A percentile compares a stretch with the other conserved stretches of the same genome.
phyloP scores from a whole-genome alignment of 768 basidiomycete species.

The Asterophora lycoperdoides region DNA sequence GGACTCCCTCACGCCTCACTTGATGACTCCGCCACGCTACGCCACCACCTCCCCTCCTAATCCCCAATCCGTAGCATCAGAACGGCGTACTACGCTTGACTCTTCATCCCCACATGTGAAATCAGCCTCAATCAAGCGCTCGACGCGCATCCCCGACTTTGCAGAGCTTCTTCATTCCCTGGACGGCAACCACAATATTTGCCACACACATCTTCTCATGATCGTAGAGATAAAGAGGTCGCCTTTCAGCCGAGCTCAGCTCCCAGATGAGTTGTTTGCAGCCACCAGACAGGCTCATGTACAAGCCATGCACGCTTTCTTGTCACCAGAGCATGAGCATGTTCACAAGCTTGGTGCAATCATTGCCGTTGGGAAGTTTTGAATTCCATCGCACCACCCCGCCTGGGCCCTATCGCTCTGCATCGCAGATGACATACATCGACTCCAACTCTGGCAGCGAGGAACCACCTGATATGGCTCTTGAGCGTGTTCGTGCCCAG shows the following conservation, averaged over 20 bases:
- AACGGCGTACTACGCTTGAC: neutral
- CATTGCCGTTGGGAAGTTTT: neutral
- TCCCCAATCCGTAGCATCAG: too few relatives aligned
- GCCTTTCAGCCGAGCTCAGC: neutral
- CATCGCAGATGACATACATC: neutral
- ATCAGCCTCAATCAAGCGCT: neutral
- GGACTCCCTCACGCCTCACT: too few relatives aligned
- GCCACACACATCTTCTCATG: neutral
- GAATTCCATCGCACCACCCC: neutral
- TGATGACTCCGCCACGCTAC: too few relatives aligned
- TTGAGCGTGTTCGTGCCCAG: too few relatives aligned
- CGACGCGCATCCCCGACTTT: constrained; percentile 3
- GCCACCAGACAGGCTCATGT: neutral
- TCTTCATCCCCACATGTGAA: neutral
- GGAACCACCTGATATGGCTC: too few relatives aligned
- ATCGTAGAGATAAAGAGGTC: neutral
- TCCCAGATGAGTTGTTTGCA: neutral
- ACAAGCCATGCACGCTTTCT: constrained; percentile 2
- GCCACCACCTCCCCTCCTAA: too few relatives aligned
- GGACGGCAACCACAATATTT: neutral
- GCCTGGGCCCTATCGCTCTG: neutral
- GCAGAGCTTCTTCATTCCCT: neutral
- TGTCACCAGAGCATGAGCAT: neutral
- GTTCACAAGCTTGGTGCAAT: neutral
- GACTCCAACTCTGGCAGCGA: neutral